phyloP scores from a whole-genome alignment of 306 rosid genomes.

The Ceratonia siliqua region DNA sequence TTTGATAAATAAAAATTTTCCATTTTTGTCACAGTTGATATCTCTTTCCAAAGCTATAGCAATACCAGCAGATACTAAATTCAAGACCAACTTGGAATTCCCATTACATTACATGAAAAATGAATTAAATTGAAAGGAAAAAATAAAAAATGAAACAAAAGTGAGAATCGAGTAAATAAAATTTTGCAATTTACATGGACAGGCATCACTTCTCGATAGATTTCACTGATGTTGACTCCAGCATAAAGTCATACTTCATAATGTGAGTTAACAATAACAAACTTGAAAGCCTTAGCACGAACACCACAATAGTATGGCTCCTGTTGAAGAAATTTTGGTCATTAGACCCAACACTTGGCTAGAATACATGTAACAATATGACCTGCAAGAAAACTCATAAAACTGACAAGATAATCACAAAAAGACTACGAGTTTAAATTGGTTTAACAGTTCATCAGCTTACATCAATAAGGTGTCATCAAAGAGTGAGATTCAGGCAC shows the following conservation, averaged over 20 bases:
- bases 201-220: slow-evolving; percentile 97
- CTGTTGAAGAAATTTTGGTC: slow-evolving; percentile 34
- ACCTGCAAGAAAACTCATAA: neutral
- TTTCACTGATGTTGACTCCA: slow-evolving; percentile 85
- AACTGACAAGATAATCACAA: neutral
- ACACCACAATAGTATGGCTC: slow-evolving; percentile 89
- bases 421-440: neutral
- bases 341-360: neutral
- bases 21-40: too few species aligned
- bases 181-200: slow-evolving; percentile 60
- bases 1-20: too few species aligned
- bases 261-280: slow-evolving; percentile 83
- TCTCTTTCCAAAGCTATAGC: too few species aligned
- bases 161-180: neutral
- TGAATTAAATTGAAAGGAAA: neutral
- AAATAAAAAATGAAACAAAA: neutral
- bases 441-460: neutral
- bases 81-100: slow-evolving; percentile 98
- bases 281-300: slow-evolving; percentile 90
- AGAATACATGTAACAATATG: neutral
- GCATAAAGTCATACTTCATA: slow-evolving; percentile 95
- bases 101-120: slow-evolving; percentile 56
- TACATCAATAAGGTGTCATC: too few species aligned
- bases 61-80: slow-evolving; percentile 82
- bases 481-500: too few species aligned